Evolutionary conservation across 2,329 filamentous ascomycete species (phyloP), one percentile per base, ranked within the genome.

Genomic region (Aspergillus flavus): DNA sequence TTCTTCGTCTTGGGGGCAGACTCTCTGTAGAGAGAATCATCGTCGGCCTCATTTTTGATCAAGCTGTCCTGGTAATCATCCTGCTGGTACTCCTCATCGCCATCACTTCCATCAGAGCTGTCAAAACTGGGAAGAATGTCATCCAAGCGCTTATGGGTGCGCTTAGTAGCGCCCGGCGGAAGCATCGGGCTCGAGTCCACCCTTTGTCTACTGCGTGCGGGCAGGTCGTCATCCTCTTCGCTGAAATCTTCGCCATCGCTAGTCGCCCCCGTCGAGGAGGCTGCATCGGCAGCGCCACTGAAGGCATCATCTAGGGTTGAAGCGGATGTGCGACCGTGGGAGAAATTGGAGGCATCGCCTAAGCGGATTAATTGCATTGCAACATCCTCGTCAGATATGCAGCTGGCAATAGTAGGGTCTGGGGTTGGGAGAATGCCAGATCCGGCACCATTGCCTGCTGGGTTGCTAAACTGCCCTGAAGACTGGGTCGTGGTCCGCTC

Each of bases 381-480:
- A 66, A 98, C 95, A 79, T 99, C 95, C 79, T 99, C 95, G 76
- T 99, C 95, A 16, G 94, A 98, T 78, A 99, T 94, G 78, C 93
- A 96, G 80, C 94, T 98, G 60, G 92, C 92, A 71, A 98, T 91
- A 14, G 95, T 99, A n/a, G 94, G 94, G 72, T 98, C 95, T 30
- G 95, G 95, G 2, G 95, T 99, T 23, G 94, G 94, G 67, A 97
- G 83, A 69, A 96, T 87, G 60, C 89, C 88, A 66, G 83, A 76
- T 57, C 75, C 80, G 58, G 76, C 73, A 48, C 69, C 70, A 45
- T 74, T 76, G 61, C 73, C 76, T 46, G 78, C 79, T 58, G 75
- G 74, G 65, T 77, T 79, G 66, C 75, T 75, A 55, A 79, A 81
- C 46, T 75, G 74, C 57, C 76, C 72, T 26, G 73, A 73, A 43